Base-by-base conservation (phyloP, 306 rosid species). In the Albizia julibrissin region DNA sequence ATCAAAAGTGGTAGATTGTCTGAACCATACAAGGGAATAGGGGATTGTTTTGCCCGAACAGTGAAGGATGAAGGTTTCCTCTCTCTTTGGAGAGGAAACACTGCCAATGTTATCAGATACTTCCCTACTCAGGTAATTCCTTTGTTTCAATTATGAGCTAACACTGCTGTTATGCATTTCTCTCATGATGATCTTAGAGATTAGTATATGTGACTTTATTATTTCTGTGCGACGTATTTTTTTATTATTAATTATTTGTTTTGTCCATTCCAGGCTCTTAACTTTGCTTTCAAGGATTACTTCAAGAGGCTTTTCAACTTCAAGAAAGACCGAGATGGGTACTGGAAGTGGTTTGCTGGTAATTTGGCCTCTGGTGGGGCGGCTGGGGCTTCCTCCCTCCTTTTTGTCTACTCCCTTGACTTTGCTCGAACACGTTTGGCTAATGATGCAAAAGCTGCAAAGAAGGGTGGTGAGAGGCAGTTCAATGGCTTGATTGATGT, bases 301-400 rank as follows among this genome's bases (percentile, higher is more conserved):
- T 94, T 94, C 87, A 92, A 89, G 91, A 92, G 92, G 83, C 93
- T 91, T 79, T 94, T 94, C 81, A 94, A 94, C 86, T 92, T 92
- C 84, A 94, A 92, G 72, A 94, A 94, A 79, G 97, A 93, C 80
- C 90, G 3, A 79, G 98, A 93, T 88, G 97, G 94, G 71, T 93
- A 93, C 85, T 92, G 95, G 97, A 94, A 92, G 85, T 92, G 98
- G 98, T 92, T 94, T 84, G 97, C 98, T 84, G 98, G 97, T 80
- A 94, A 92, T 85, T 56, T 94, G 90, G 98, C 94, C 31, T 92
- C 97, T 72, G 98, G 98, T 83, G 97, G 92, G 29, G 93, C 94
- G 72, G 97, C 97, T 81, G 98, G 98, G 67, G 98, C 97, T 77
- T 90, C 95, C 46, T 91, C 97, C 74, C 95, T 91, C 79, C 47